Percentiles rank a stretch among this genome's conserved stretches.
These are phyloP conservation scores for Cinchona pubescens DNA, from an alignment of 257 asterid species.

Conservation along the genomic window DNA sequence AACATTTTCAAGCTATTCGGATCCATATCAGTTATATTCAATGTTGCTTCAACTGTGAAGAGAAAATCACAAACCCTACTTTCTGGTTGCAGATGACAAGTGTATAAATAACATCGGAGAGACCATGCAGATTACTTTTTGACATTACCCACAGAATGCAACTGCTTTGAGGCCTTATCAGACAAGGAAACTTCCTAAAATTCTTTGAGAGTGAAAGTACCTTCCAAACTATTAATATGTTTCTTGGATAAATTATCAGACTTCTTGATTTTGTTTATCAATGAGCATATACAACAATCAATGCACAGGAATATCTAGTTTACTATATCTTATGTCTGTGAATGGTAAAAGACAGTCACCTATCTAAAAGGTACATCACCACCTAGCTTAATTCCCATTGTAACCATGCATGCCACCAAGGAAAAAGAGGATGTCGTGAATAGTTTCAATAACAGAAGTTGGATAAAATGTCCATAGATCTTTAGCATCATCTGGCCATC, in stretches of 20 bases:
- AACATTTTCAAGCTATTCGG: no score
- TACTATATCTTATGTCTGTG: not conserved
- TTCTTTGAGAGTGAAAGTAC: no score
- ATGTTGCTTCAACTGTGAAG: slow-evolving; percentile 4
- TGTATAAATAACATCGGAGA: not conserved
- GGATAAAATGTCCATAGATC: slow-evolving; percentile 82
- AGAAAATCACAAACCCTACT: not conserved
- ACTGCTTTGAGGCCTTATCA: no score
- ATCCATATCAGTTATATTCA: no score
- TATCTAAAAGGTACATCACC: slow-evolving; percentile 86
- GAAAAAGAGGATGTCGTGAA: slow-evolving; percentile 88
- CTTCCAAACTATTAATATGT: no score
- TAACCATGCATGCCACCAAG: slow-evolving; percentile 99
- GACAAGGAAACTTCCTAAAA: no score
- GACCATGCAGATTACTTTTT: not conserved
- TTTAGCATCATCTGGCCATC: slow-evolving; percentile 92
- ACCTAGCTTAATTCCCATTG: slow-evolving; percentile 93
- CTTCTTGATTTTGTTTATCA: no score
- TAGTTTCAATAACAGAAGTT: slow-evolving; percentile 89
- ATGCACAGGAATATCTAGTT: no score
- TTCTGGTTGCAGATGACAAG: not conserved
- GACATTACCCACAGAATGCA: no score
- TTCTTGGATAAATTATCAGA: no score
- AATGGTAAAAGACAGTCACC: slow-evolving; percentile 39
- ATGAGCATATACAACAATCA: no score